A percentile compares a stretch with the other conserved stretches of the same genome.
These are phyloP conservation scores for Aspergillus pseudoglaucus DNA, from an alignment of 2,329 filamentous ascomycete genomes.

Conservation along the genomic window DNA sequence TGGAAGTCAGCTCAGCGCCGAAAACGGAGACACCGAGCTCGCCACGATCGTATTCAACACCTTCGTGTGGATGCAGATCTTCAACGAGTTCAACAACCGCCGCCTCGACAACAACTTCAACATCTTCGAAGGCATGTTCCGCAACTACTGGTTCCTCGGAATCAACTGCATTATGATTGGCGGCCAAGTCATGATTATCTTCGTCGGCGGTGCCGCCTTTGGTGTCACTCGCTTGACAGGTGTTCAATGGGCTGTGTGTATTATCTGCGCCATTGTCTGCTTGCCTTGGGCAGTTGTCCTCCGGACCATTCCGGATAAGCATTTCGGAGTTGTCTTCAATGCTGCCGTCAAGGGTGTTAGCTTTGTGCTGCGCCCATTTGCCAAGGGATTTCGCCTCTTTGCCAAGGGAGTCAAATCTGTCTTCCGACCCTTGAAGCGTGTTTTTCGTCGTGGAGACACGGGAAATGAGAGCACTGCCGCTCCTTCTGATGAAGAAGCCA, in stretches of 20 bases:
- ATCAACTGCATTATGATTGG: constrained; percentile 85
- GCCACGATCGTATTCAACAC: constrained; percentile 91
- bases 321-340: constrained; percentile 37
- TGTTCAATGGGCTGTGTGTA: constrained; percentile 80
- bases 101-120: constrained; percentile 93
- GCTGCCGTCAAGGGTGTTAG: constrained; percentile 51
- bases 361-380: constrained; percentile 41
- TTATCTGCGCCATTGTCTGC: constrained; percentile 77
- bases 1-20: constrained; percentile 46
- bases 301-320: constrained; percentile 71
- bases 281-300: constrained; percentile 76
- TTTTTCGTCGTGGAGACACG: constrained; percentile 12
- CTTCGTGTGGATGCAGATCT: constrained; percentile 99
- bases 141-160: constrained; percentile 81
- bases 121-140: constrained; percentile 79
- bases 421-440: constrained; percentile 18
- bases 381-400: constrained; percentile 22
- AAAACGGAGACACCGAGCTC: constrained; percentile 48
- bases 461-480: not conserved
- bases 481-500: constrained; percentile 12
- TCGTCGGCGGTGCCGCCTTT: constrained; percentile 76
- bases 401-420: constrained; percentile 18
- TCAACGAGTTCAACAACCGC: constrained; percentile 96
- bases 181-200: constrained; percentile 84
- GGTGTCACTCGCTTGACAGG: constrained; percentile 62